Evolutionary conservation across 192 early-diverging fungal genomes (phyloP), one percentile per base, ranked within the genome.

Genomic region (Rhizophlyctis rosea): DNA sequence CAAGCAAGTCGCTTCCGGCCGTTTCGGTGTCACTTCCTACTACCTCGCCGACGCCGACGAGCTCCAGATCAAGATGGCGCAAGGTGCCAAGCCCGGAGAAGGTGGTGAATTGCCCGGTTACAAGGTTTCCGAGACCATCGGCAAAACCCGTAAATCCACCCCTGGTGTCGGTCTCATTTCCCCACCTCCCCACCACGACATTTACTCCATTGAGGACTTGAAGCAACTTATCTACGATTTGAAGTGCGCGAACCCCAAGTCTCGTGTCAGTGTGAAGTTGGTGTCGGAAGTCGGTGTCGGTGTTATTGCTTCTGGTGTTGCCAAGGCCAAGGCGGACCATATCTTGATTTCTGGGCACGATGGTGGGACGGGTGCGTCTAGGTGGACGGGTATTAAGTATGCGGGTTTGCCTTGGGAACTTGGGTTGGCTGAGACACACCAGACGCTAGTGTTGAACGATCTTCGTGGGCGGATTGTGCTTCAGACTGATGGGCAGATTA

Each of bases 51-150:
- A 98, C 70, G 85, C 94, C 2, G 92, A 98, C 61, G 94, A 98
- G 78, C 83, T 98, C 24, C 96, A 98, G 70, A 98, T 98, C 85
- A 98, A 98, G 83, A 91, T 98, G 88, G 96, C 96, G 4, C 96
- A 98, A 75, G 96, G 96, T 57, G 96, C 96, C 49, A 98, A 97
- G 78, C 93, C 96, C 18, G 96, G 96, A 51, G 94, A 98, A 79
- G 94, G 96, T 63, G 96, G 95, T 77, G 87, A 93, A 78, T 70
- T 88, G 48, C 86, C 84, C 64, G 83, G 83, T 18, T 72, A 85
- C 75, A 84, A 84, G 65, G 81, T 83, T 33, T 54, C 62, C 44
- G 74, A 70, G 30, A 70, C 72, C 59, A 81, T 83, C 61, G 76
- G 90, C 13, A 82, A 80, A 54, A 98, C 96, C 25, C 83, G 96